Evolutionary conservation across 345 rosid genomes (phyloP), one percentile per base, ranked within the genome.

Genomic region (Punica granatum): DNA sequence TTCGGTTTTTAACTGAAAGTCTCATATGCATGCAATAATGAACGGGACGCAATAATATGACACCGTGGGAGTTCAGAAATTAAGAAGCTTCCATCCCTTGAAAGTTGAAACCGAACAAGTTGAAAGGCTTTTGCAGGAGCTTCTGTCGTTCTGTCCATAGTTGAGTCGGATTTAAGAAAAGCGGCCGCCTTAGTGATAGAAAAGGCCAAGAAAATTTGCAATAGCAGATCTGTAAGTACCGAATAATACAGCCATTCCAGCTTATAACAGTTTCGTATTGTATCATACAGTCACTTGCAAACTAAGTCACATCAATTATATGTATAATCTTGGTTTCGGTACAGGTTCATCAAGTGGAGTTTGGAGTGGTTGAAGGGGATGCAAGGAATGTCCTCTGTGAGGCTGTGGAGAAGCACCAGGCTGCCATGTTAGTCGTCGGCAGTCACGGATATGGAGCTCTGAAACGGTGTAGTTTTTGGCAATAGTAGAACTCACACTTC

Each of bases 371-470:
- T 3, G 97, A 93, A 78, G 97, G 97, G 3, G 97, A 93, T 82
- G 88, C 89, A 14, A 85, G 98, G 76, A 86, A 87, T 70, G 81
- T 90, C 25, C 84, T 93, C 0, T 93, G 96, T 28, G 96, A 90
- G 34, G 85, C 85, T 43, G 97, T 84, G 21, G 96, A 89, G 11
- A 87, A 67, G 65, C 87, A 87, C 77, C 86, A 76, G 53, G 95
- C 97, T 71, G 81, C 92, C 0, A 49, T 90, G 41, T 82, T 93
- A 58, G 96, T 81, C 43, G 91, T 90, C 1, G 98, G 98, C 42
- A 93, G 87, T 71, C 98, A 86, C 77, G 97, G 97, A 13, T 81
- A 93, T 77, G 98, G 98, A 74, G 92, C 95, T 65, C 79, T 93
- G 53, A 93, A 93, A 76, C 85, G 97, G 98, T 87, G 19, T 8